Base-by-base conservation (phyloP, 2,329 filamentous ascomycete species). In the Helicocarpus griseus region DNA sequence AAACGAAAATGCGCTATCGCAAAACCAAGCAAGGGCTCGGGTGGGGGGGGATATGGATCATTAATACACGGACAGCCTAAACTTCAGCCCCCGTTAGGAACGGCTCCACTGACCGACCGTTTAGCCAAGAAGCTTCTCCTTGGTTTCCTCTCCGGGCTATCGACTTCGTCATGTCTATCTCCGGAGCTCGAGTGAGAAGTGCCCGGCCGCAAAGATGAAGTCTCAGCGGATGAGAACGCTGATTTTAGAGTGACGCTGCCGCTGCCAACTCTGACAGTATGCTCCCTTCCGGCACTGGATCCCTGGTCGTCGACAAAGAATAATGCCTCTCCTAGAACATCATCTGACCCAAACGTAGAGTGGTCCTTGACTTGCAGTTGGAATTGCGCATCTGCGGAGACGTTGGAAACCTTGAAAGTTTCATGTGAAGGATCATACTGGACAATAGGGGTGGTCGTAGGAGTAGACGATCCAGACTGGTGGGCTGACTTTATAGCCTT, bases 271-370 rank as follows among this genome's bases (percentile, higher is more conserved):
- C 74, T 78, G 49, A 98, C 70, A 38, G 81, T 75, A 74, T 91
- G 93, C 59, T 91, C 85, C 29, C 77, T 74, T 9, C 80, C 80
- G 1, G 76, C 73, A 2, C 81, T 79, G 1, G 77, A 79, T 7
- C 78, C 76, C 57, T 81, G 78, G 64, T 98, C 91, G 57, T 91
- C 89, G n/a, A 98, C 81, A 65, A 94, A 90, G 72, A 95, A 95
- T n/a, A 86, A 66, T 4, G 81, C 81, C 63, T 97, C 90, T 49
- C 93, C 93, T 0, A 98, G 77, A 53, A 85, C 80, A 51, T 90
- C 85, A 64, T 94, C 89, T 53, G 82, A 85, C 48, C 87, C 86
- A 63, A 97, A 91, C 0, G 83, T 87, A 61, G 86, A 81, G 63
- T 95, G 88, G 60, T 89, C 86, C 65, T 89, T 89, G 55, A 89